Evolutionary conservation across 1,284 basidiomycete genomes (phyloP).

Genomic region (Puccinia triticina): DNA sequence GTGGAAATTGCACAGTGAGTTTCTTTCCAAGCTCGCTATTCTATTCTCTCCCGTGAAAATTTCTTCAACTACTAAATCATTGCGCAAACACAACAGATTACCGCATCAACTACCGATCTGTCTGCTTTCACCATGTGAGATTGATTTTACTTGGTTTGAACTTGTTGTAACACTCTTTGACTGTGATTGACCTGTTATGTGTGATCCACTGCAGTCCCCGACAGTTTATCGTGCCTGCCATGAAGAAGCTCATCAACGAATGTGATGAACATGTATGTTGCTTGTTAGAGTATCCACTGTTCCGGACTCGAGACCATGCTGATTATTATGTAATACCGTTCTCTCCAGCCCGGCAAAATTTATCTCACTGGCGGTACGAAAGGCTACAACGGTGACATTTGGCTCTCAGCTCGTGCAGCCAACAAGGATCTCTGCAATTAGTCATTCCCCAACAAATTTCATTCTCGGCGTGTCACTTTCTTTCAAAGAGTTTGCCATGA

Average conservation of each 20-base stretch:
- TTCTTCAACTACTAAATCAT: neutral
- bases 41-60: neutral
- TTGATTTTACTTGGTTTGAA: neutral
- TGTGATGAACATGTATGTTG: conserved; percentile 7
- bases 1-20: conserved; percentile 6
- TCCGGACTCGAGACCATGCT: no score
- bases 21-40: neutral
- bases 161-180: no score
- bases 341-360: neutral
- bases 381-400: conserved; percentile 16
- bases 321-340: neutral
- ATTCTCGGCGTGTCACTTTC: no score
- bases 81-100: neutral
- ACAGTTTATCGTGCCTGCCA: neutral
- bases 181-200: neutral
- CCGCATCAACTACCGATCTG: conserved; percentile 6
- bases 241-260: conserved; percentile 7
- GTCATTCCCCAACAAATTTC: neutral
- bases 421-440: conserved; percentile 1
- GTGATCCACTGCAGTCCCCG: neutral
- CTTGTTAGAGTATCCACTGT: no score
- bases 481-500: no score
- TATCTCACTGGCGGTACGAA: conserved; percentile 8
- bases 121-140: conserved; percentile 16
- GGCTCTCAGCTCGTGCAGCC: conserved; percentile 11